These are phyloP conservation scores for Seiridium unicorne DNA, from an alignment of 2,329 filamentous ascomycete genomes.

Conservation along the genomic window DNA sequence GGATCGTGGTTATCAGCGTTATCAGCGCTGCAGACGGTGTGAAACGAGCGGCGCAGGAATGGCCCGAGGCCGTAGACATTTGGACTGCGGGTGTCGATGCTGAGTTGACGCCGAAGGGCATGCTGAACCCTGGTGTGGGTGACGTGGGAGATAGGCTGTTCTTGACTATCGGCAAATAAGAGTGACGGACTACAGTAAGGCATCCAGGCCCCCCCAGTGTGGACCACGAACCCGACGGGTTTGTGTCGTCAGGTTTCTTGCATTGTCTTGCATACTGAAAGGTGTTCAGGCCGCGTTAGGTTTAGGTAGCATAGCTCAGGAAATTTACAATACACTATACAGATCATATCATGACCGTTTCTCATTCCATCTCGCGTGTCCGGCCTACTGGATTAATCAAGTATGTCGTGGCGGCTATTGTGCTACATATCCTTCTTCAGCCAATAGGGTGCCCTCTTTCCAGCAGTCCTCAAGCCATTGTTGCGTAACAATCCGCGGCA, in stretches of 20 bases:
- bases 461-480: constrained; percentile 81
- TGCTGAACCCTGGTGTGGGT: constrained; percentile 87
- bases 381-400: not conserved
- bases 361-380: not conserved
- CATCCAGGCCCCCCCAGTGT: no score
- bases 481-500: constrained; percentile 68
- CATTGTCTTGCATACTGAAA: not conserved
- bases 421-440: constrained; percentile 65
- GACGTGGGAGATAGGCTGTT: constrained; percentile 91
- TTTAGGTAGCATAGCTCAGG: constrained; percentile 1
- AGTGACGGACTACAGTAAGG: not conserved
- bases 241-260: not conserved
- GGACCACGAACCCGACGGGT: not conserved
- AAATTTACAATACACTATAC: not conserved
- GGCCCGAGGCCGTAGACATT: constrained; percentile 74
- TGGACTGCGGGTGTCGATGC: constrained; percentile 81
- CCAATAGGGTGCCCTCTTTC: constrained; percentile 72
- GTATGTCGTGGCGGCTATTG: not conserved
- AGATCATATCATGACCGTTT: not conserved
- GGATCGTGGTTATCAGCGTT: constrained; percentile 74
- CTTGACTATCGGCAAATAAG: constrained; percentile 74
- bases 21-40: constrained; percentile 74
- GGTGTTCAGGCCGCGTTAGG: not conserved
- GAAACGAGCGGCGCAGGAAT: constrained; percentile 68
- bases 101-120: constrained; percentile 72